Evolutionary conservation across 2,329 filamentous ascomycete genomes (phyloP), one percentile per base, ranked within the genome.

Genomic region (Cercospora brassicicola): DNA sequence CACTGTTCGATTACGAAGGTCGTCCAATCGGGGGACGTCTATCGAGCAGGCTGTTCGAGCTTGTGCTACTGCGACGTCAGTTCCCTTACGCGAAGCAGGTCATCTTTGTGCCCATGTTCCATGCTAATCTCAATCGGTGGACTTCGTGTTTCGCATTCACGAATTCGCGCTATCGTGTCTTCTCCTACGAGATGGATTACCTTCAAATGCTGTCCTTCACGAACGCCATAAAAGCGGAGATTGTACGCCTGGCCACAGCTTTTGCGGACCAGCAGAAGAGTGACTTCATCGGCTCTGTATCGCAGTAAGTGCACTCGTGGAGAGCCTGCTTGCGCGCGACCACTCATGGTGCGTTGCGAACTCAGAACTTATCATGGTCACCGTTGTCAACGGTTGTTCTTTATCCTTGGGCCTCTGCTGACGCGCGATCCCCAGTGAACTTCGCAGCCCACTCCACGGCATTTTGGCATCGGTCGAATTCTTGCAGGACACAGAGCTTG

Each of bases 51-150:
- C 33, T 72, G 3, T 71, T 66, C 55, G 68, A 75, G 20, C 56
- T 73, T 10, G 71, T 71, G 70, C 65, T 69, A n/a, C 59, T 74
- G 4, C 69, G 67, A 10, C 69, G 69, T n/a, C 71, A 73, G 68
- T 84, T 86, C 62, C 83, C 82, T 1, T 74, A 76, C 23, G 82
- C 82, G 1, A 76, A 78, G 1, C 83, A 84, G 63, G 78, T 85
- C 10, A 79, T 85, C 8, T 84, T 86, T 64, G 76, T 85, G 13
- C 84, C 84, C 0, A 72, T 85, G 2, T 86, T 82, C 81, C 84
- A 85, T 67, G 78, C 81, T 4, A 80, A 81, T n/a, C 66, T 72
- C 36, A 72, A 71, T 36, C 69, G 73, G 13, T 75, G 73, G 72
- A 71, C 71, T 8, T 72, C 72, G 15, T 73, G 70, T 36, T 71